Conservation (phyloP, 2,329 filamentous ascomycete genomes). For the Neocatenulostroma microsporum region DNA sequence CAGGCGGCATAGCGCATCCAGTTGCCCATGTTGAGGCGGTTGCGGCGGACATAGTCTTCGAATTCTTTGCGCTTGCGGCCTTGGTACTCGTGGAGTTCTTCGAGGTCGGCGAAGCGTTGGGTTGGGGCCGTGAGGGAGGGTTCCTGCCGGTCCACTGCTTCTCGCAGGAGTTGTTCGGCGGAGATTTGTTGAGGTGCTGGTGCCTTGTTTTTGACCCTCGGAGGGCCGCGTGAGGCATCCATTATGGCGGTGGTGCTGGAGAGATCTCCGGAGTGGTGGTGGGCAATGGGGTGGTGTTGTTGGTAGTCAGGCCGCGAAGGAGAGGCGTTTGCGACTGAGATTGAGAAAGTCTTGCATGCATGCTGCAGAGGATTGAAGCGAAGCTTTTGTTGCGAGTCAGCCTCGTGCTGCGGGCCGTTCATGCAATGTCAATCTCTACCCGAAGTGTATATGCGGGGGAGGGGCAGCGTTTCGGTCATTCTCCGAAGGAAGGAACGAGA, state of each 20-base stretch:
- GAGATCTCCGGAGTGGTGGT: slow-evolving; percentile 66
- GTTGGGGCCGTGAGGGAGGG: slow-evolving; percentile 79
- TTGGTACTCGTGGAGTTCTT: slow-evolving; percentile 96
- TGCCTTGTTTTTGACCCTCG: slow-evolving; percentile 98
- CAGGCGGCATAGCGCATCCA: slow-evolving; percentile 97
- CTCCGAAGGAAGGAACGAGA: too few relatives aligned
- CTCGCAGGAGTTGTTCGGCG: slow-evolving; percentile 91
- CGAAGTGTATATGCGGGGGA: too few relatives aligned
- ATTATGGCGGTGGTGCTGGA: slow-evolving; percentile 4
- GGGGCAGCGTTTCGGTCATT: too few relatives aligned
- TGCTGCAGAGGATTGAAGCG: too few relatives aligned
- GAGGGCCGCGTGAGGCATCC: slow-evolving; percentile 59
- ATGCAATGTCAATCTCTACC: too few relatives aligned
- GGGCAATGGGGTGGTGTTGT: neutral
- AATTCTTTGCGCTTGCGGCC: slow-evolving; percentile 94
- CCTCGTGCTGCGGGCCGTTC: too few relatives aligned
- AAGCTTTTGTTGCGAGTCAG: too few relatives aligned
- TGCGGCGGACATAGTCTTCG: slow-evolving; percentile 94
- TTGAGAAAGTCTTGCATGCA: too few relatives aligned
- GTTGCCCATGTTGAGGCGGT: slow-evolving; percentile 93
- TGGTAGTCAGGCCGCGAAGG: too few relatives aligned
- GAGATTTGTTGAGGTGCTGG: slow-evolving; percentile 77
- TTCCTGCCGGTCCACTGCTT: slow-evolving; percentile 95
- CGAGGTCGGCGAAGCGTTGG: slow-evolving; percentile 89
- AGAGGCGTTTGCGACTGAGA: too few relatives aligned